Evolutionary conservation across 768 basidiomycete genomes (phyloP).

Genomic region (Boletus rubroflammeus): DNA sequence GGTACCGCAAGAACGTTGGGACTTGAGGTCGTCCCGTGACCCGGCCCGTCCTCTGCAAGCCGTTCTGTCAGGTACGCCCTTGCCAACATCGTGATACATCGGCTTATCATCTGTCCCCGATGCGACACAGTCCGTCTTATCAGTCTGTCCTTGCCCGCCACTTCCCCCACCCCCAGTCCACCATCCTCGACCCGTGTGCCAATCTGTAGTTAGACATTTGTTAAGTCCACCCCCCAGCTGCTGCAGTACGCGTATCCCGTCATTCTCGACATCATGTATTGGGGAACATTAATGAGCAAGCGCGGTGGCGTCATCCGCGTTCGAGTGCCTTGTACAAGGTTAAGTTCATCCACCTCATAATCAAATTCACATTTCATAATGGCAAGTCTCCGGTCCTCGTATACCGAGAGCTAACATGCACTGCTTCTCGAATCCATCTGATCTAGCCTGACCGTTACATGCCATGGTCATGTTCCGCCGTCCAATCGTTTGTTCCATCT

Average conservation of each 20-base stretch:
- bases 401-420: constrained; percentile 27
- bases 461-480: constrained; percentile 26
- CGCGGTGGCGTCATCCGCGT: constrained; percentile 30
- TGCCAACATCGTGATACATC: constrained; percentile 18
- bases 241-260: constrained; percentile 20
- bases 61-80: constrained; percentile 25
- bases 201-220: constrained; percentile 27
- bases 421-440: constrained; percentile 30
- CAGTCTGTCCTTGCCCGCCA: constrained; percentile 12
- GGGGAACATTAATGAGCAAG: constrained; percentile 33
- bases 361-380: constrained; percentile 43
- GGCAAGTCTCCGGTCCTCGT: constrained; percentile 32
- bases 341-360: constrained; percentile 38
- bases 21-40: constrained; percentile 83
- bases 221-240: constrained; percentile 15
- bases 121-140: constrained; percentile 24
- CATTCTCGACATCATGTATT: constrained; percentile 31
- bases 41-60: constrained; percentile 14
- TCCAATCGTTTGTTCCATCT: constrained; percentile 36
- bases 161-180: constrained; percentile 9
- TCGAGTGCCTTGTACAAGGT: constrained; percentile 32
- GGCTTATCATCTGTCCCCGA: constrained; percentile 19
- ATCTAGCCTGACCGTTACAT: constrained; percentile 23
- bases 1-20: constrained; percentile 89
- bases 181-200: constrained; percentile 14